phyloP scores from a whole-genome alignment of 331 rosid genomes.

The Phaseolus coccineus region DNA sequence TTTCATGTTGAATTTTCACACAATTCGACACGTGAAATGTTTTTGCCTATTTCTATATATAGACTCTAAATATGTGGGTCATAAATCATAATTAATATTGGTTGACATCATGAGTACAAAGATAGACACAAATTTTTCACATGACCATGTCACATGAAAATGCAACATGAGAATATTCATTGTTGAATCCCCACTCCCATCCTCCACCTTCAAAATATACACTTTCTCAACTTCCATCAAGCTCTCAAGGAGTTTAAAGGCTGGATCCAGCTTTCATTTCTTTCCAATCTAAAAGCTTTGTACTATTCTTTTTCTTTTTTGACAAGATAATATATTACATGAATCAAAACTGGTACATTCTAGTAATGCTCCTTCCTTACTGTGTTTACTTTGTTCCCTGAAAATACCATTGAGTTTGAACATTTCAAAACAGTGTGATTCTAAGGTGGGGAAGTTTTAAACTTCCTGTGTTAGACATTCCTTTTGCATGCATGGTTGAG shows the following conservation, averaged over 20 bases:
- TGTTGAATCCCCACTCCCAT: not conserved
- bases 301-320: slow-evolving; percentile 43
- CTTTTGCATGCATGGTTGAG: slow-evolving; percentile 37
- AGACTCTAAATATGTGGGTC: not conserved
- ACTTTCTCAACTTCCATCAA: slow-evolving; percentile 13
- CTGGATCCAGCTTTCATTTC: slow-evolving; percentile 30
- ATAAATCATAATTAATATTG: not conserved
- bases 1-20: not conserved
- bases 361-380: slow-evolving; percentile 38
- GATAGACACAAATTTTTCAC: not conserved
- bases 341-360: slow-evolving; percentile 20
- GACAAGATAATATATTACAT: slow-evolving; percentile 47
- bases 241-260: slow-evolving; percentile 15
- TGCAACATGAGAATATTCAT: slow-evolving; percentile 3
- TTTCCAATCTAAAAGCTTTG: slow-evolving; percentile 41
- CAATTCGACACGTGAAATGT: not conserved
- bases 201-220: not conserved
- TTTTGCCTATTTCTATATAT: not conserved
- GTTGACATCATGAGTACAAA: not conserved
- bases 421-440: not conserved
- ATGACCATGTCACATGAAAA: not conserved
- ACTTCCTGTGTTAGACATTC: too few species aligned
- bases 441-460: too few species aligned
- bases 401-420: slow-evolving; percentile 24
- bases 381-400: slow-evolving; percentile 14